These are phyloP conservation scores for Amanita rimosa DNA, from an alignment of 768 basidiomycete genomes.

Conservation along the genomic window DNA sequence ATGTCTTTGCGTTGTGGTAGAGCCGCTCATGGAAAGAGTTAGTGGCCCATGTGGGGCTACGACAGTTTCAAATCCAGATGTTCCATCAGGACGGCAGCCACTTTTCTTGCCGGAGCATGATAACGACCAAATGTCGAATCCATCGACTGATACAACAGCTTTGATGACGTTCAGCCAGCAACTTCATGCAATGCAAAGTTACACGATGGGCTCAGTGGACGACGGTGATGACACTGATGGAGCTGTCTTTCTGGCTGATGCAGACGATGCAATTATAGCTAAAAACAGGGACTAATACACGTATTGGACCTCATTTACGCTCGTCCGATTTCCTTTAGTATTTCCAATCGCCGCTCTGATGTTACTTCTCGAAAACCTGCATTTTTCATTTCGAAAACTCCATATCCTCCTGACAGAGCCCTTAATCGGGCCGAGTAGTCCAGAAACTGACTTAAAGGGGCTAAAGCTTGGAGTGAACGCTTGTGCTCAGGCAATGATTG, in stretches of 20 bases:
- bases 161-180: conserved; percentile 73
- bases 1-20: conserved; percentile 74
- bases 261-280: conserved; percentile 55
- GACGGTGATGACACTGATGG: conserved; percentile 74
- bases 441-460: conserved; percentile 73
- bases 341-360: conserved; percentile 51
- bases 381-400: conserved; percentile 65
- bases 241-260: conserved; percentile 68
- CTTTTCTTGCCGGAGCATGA: conserved; percentile 61
- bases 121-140: conserved; percentile 25
- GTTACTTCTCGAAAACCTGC: conserved; percentile 70
- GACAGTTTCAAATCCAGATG: neutral
- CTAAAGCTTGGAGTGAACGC: conserved; percentile 59
- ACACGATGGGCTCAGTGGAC: conserved; percentile 39
- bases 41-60: conserved; percentile 18
- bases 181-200: conserved; percentile 45
- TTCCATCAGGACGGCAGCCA: conserved; percentile 29
- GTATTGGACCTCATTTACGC: conserved; percentile 27
- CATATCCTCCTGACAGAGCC: conserved; percentile 75
- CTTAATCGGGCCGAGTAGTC: conserved; percentile 73
- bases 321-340: conserved; percentile 69
- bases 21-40: conserved; percentile 61
- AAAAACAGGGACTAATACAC: conserved; percentile 5
- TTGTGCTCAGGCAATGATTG: conserved; percentile 28
- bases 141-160: conserved; percentile 20